Evolutionary conservation across 805 yeast genomes (phyloP), one percentile per base, ranked within the genome.

Genomic region (Candida golubevii): DNA sequence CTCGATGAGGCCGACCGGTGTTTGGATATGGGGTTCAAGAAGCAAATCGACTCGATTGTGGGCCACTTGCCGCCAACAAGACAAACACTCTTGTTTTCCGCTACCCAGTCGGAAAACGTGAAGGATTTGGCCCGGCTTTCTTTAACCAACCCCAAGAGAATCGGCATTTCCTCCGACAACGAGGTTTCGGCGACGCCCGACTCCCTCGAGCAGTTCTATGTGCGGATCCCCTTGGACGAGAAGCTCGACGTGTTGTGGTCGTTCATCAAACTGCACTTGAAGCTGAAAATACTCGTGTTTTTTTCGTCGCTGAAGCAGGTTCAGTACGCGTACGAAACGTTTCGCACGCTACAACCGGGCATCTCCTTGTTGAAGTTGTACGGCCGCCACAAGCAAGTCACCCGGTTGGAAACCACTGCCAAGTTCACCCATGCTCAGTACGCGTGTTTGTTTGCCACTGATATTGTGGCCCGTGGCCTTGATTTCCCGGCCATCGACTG

Each of bases 401-500:
- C 95, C 1, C 74, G 97, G 55, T 72, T 87, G 46, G 97, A 89
- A 56, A 84, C 93, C 7, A 79, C 91, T 1, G 72, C 74, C 44
- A 85, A 85, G 62, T 88, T 88, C 62, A 77, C 88, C 8, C 78
- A 82, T 45, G 82, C 95, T 2, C 85, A 84, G 53, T 79, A 85
- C 42, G 86, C 87, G 12, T 88, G 96, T 67, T 67, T 88, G 38
- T 81, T 88, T 58, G 93, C 96, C 0, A 88, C 97, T 0, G 97
- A 88, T 66, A 83, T 88, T 36, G 96, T 88, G 10, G 96, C 97
- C 1, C 72, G 97, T 61, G 97, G 97, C 13, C 77, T 88, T 34
- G 97, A 88, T 62, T 88, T 89, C 64, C 96, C 97, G 0, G 86
- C 90, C 6, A 86, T 88, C 39, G 95, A 89, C 59, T 88, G 97